These are phyloP conservation scores for Oryza australiensis DNA, from an alignment of 176 grass and related monocot genomes.

Conservation along the genomic window DNA sequence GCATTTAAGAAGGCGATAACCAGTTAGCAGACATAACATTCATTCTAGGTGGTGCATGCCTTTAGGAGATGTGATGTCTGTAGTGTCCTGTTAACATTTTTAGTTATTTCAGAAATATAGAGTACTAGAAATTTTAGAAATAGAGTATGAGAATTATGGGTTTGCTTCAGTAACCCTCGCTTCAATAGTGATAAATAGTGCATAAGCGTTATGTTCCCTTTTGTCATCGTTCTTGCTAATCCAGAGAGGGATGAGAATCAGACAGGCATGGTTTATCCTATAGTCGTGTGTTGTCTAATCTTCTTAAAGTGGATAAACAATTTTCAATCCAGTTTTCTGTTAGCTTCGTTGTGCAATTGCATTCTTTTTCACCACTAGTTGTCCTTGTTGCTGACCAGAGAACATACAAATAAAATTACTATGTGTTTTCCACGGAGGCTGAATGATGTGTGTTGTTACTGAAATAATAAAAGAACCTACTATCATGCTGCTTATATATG, in stretches of 20 bases:
- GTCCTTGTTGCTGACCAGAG: no score
- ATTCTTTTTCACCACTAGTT: no score
- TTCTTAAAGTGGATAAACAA: not conserved
- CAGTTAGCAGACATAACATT: not conserved
- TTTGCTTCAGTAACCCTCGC: not conserved
- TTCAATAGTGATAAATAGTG: not conserved
- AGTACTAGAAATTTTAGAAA: not conserved
- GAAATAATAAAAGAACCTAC: no score
- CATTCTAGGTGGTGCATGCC: not conserved
- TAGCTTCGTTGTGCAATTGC: slow-evolving; percentile 1
- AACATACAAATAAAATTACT: no score
- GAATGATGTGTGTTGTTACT: no score
- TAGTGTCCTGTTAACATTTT: not conserved
- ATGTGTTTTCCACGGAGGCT: no score
- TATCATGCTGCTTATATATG: no score
- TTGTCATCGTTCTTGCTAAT: not conserved
- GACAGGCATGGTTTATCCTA: not conserved
- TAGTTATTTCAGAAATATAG: not conserved
- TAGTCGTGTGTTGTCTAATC: not conserved
- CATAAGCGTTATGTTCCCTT: not conserved
- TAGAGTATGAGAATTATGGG: not conserved
- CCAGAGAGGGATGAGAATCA: not conserved
- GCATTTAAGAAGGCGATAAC: not conserved
- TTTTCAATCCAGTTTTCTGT: not conserved
- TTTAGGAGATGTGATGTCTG: not conserved